phyloP scores from a whole-genome alignment of 306 rosid species.

The Luffa aegyptiaca region DNA sequence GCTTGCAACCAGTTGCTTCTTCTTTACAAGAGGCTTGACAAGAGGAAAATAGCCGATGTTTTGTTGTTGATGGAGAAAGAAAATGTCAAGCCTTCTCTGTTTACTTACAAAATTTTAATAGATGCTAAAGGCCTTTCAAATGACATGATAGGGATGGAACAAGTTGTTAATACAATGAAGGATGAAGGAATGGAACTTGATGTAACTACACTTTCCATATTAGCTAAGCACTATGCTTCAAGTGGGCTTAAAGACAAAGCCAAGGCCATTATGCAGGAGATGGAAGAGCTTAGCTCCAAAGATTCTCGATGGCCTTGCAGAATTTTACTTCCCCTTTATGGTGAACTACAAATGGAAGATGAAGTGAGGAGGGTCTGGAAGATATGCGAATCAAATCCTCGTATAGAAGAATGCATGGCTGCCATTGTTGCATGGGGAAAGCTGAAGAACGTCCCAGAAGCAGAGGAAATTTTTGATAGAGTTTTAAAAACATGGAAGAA shows the following conservation, averaged over 20 bases:
- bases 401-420: constrained; percentile 33
- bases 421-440: constrained; percentile 80
- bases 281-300: constrained; percentile 46
- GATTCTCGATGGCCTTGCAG: constrained; percentile 26
- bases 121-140: constrained; percentile 47
- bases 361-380: constrained; percentile 78
- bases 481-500: constrained; percentile 32
- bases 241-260: constrained; percentile 68
- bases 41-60: constrained; percentile 67
- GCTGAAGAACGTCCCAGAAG: constrained; percentile 58
- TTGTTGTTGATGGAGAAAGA: constrained; percentile 72
- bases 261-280: constrained; percentile 45
- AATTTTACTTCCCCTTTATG: constrained; percentile 53
- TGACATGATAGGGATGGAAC: constrained; percentile 76
- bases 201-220: constrained; percentile 14
- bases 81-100: constrained; percentile 49
- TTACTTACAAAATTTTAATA: constrained; percentile 53
- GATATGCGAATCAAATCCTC: constrained; percentile 42
- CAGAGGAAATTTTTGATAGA: constrained; percentile 58
- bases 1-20: constrained; percentile 68
- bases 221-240: constrained; percentile 48
- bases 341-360: constrained; percentile 48
- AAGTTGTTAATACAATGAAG: constrained; percentile 65
- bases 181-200: constrained; percentile 55
- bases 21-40: constrained; percentile 62